Conservation (phyloP, 441 rosid species). For the Oxalis stricta region DNA sequence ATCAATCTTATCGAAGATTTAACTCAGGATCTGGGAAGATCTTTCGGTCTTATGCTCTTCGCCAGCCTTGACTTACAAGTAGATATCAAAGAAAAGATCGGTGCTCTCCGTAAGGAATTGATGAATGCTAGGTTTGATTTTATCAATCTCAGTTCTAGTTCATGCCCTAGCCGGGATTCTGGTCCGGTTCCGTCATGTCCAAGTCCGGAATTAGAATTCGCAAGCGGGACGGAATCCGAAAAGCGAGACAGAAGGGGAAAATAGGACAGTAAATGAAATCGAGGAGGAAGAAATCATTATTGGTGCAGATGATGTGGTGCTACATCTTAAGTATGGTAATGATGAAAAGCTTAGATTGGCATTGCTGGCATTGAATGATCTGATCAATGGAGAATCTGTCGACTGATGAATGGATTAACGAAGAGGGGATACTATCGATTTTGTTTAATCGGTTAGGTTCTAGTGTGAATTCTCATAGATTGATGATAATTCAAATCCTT, state of each 20-base stretch:
- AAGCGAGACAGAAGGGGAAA: slow-evolving; percentile 8
- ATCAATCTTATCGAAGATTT: slow-evolving; percentile 24
- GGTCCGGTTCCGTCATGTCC: too few species aligned
- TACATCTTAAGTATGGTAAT: slow-evolving; percentile 44
- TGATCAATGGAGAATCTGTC: slow-evolving; percentile 16
- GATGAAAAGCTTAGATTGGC: slow-evolving; percentile 36
- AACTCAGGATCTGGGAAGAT: slow-evolving; percentile 49
- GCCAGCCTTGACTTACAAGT: slow-evolving; percentile 26
- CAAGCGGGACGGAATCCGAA: slow-evolving; percentile 27
- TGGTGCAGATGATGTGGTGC: slow-evolving; percentile 27
- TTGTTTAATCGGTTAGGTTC: slow-evolving; percentile 30
- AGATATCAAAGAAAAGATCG: slow-evolving; percentile 27
- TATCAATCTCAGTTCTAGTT: slow-evolving; percentile 17
- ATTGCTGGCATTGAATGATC: slow-evolving; percentile 17
- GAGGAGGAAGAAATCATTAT: slow-evolving; percentile 26
- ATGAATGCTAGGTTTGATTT: slow-evolving; percentile 30
- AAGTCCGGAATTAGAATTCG: slow-evolving; percentile 17
- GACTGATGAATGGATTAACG: slow-evolving; percentile 33
- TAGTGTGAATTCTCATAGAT: slow-evolving; percentile 25
- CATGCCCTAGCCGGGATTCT: slow-evolving; percentile 10
- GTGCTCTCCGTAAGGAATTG: slow-evolving; percentile 35
- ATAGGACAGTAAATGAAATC: slow-evolving; percentile 1
- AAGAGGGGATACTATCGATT: slow-evolving; percentile 26
- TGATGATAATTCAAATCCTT: slow-evolving; percentile 25
- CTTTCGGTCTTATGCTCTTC: slow-evolving; percentile 53